Percentiles rank a stretch among this genome's conserved stretches.
Evolutionary conservation across 139 green algal species (phyloP).

Genomic region (Tetraselmis striata): DNA sequence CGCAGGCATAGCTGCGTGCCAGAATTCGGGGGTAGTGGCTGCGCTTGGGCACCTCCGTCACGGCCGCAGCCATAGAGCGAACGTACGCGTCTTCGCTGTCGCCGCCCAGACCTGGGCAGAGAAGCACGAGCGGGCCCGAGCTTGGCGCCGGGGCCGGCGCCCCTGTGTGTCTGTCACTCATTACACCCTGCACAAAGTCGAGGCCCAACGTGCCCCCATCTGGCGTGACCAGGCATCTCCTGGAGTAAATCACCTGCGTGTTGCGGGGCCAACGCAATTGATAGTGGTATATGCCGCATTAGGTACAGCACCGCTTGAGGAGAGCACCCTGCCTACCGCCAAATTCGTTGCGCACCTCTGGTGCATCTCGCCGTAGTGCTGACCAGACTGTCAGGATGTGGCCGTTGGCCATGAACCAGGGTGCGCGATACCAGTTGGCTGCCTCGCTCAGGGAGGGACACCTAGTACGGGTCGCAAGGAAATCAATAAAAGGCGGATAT

Average conservation of each 20-base stretch:
- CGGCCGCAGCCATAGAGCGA: neutral
- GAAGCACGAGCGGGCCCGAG: neutral
- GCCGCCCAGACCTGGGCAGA: neutral
- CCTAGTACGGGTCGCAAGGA: neutral
- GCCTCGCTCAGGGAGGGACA: neutral
- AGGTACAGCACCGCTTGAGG: too few species aligned
- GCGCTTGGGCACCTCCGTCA: neutral
- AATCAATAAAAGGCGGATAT: neutral
- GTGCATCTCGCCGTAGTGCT: neutral
- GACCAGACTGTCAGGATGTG: neutral
- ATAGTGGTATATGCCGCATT: too few species aligned
- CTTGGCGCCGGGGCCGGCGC: neutral
- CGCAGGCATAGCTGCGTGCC: too few species aligned
- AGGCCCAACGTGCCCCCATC: neutral
- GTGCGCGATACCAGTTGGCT: neutral
- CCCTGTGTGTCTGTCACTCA: neutral
- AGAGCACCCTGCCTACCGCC: too few species aligned
- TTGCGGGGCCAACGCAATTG: too few species aligned
- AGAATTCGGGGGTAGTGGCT: too few species aligned
- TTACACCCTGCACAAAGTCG: neutral
- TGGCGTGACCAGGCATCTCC: neutral
- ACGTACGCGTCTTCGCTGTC: neutral
- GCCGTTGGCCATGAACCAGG: neutral
- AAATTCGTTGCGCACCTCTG: too few species aligned
- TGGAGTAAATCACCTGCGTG: neutral